Conservation (phyloP, 805 yeast species). For the Tanozyma kutaoensis region DNA sequence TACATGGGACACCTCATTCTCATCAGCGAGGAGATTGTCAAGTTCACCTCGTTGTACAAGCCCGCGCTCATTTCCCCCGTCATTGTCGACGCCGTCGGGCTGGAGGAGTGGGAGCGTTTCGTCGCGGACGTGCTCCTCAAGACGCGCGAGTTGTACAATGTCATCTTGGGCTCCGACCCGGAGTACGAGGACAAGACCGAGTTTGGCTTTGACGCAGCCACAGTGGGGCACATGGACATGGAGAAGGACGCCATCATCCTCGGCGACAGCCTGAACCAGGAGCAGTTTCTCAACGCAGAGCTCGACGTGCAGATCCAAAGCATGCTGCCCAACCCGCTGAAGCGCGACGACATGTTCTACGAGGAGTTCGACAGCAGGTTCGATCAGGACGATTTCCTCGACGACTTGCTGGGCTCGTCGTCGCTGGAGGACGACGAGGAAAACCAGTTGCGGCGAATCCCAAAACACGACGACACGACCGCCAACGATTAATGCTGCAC, state of each 20-base stretch:
- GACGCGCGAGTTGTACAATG: conserved; percentile 87
- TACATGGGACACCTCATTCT: conserved; percentile 20
- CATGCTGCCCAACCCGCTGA: conserved; percentile 12
- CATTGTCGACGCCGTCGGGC: conserved; percentile 23
- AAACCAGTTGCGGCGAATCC: conserved; percentile 28
- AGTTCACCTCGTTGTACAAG: conserved; percentile 19
- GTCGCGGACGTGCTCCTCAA: conserved; percentile 74
- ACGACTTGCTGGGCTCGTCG: conserved; percentile 29
- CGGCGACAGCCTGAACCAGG: conserved; percentile 22
- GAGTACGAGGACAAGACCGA: conserved; percentile 11
- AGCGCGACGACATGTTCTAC: conserved; percentile 7
- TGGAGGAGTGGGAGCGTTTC: conserved; percentile 63
- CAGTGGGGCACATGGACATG: too few relatives aligned
- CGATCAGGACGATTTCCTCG: conserved; percentile 19
- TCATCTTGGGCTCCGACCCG: conserved; percentile 68
- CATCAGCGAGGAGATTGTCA: conserved; percentile 17
- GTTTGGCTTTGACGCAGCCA: conserved; percentile 6
- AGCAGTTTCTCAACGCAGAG: conserved; percentile 15
- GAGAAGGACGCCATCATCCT: conserved; percentile 15
- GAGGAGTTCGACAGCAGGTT: conserved; percentile 11
- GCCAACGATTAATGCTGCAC: too few relatives aligned
- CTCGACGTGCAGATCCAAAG: conserved; percentile 16
- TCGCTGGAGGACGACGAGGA: conserved; percentile 26
- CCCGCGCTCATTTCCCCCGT: conserved; percentile 2
- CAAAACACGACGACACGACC: conserved; percentile 16